A percentile compares a stretch with the other conserved stretches of the same genome.
Conservation (phyloP, 2,329 filamentous ascomycete genomes). For the Coleophoma cylindrospora region DNA sequence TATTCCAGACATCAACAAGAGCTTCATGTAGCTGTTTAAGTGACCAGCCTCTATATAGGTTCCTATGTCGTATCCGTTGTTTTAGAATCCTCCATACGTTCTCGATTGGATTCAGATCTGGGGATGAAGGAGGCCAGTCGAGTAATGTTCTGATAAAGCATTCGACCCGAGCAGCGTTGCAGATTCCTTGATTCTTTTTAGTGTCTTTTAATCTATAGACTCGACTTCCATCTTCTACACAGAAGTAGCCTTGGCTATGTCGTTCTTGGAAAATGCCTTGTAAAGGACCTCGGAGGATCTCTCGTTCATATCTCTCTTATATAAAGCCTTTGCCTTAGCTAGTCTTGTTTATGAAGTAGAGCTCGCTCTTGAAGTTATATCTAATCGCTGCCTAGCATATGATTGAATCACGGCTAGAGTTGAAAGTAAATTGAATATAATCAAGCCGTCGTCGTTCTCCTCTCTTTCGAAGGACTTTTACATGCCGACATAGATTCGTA, state of each 20-base stretch:
- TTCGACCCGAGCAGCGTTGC: slow-evolving; percentile 7
- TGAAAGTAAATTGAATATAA: slow-evolving; percentile 1
- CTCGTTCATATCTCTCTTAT: slow-evolving; percentile 9
- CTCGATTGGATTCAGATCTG: slow-evolving; percentile 8
- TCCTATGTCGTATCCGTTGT: slow-evolving; percentile 7
- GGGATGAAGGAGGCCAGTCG: slow-evolving; percentile 4
- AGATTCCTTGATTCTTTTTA: slow-evolving; percentile 7
- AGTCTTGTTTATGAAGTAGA: slow-evolving; percentile 7
- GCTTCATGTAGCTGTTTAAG: slow-evolving; percentile 7
- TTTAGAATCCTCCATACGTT: slow-evolving; percentile 10
- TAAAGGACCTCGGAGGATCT: slow-evolving; percentile 4
- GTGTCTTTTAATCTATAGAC: slow-evolving; percentile 9
- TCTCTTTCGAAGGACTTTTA: background rate
- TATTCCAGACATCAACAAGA: slow-evolving; percentile 10
- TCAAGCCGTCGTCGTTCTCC: background rate
- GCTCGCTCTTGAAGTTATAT: slow-evolving; percentile 8
- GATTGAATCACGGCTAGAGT: slow-evolving; percentile 2
- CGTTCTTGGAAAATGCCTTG: slow-evolving; percentile 4
- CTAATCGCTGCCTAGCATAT: slow-evolving; percentile 7
- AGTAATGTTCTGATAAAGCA: slow-evolving; percentile 3
- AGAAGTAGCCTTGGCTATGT: slow-evolving; percentile 4
- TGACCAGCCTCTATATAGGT: slow-evolving; percentile 3
- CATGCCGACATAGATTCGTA: background rate
- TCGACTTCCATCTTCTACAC: slow-evolving; percentile 5
- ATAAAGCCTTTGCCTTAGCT: slow-evolving; percentile 12